Evolutionary conservation across 1,139 yeast species (phyloP).

Genomic region (Pneumocystis wakefieldiae): DNA sequence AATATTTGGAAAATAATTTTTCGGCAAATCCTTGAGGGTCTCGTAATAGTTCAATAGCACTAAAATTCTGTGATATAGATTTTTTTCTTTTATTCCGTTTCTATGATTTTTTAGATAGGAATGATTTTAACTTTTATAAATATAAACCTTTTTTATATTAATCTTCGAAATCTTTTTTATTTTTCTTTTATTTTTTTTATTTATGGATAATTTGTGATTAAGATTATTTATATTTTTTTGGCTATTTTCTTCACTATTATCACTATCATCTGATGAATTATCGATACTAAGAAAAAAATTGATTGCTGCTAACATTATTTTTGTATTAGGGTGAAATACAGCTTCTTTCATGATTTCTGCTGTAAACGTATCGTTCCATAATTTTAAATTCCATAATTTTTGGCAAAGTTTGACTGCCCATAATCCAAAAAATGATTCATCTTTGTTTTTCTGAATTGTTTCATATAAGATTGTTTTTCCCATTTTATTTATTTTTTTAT

Average conservation of each 20-base stretch:
- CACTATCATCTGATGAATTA: conserved; percentile 80
- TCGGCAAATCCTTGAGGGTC: conserved; percentile 99
- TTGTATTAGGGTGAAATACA: conserved; percentile 70
- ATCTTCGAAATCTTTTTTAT: conserved; percentile 58
- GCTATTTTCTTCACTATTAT: conserved; percentile 31
- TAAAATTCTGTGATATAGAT: conserved; percentile 72
- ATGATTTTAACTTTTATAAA: conserved; percentile 7
- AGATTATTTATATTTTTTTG: conserved; percentile 31
- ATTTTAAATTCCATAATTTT: conserved; percentile 92
- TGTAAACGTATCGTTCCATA: conserved; percentile 83
- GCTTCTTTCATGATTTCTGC: conserved; percentile 96
- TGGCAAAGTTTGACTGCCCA: conserved; percentile 95
- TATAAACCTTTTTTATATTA: conserved; percentile 26
- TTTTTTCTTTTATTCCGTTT: conserved; percentile 35
- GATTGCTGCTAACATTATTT: conserved; percentile 82
- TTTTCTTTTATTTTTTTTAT: conserved; percentile 69
- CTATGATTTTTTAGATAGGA: background rate
- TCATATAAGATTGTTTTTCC: conserved; percentile 87
- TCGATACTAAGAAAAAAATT: conserved; percentile 88
- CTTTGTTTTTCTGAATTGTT: conserved; percentile 45
- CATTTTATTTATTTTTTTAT: conserved; percentile 72
- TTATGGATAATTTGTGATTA: conserved; percentile 67
- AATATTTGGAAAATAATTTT: conserved; percentile 52
- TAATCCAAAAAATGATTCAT: conserved; percentile 58
- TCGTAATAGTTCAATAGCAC: conserved; percentile 81